phyloP scores from a whole-genome alignment of 2,329 filamentous ascomycete species.

The Chlorencoelia australis region DNA sequence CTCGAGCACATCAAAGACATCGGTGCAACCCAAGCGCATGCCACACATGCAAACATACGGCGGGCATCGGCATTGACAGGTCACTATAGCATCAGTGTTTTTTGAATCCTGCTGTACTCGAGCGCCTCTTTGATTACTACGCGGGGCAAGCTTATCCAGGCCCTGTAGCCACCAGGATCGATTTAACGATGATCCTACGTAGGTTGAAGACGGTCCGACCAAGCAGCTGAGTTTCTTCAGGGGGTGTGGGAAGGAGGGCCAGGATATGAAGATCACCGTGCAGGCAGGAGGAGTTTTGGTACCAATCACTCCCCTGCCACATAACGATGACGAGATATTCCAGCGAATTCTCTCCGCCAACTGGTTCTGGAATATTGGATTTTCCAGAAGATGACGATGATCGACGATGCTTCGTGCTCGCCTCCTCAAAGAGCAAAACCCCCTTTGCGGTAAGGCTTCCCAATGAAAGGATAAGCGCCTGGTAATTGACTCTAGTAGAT shows the following conservation, averaged over 20 bases:
- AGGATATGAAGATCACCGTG: conserved; percentile 10
- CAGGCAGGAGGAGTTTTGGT: conserved; percentile 10
- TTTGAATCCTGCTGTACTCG: too few relatives aligned
- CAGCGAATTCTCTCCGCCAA: neutral
- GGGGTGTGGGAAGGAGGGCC: conserved; percentile 2
- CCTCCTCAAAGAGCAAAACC: too few relatives aligned
- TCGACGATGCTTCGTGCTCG: neutral
- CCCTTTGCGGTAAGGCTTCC: too few relatives aligned
- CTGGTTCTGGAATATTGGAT: conserved; percentile 1
- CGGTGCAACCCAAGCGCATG: too few relatives aligned
- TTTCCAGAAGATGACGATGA: neutral
- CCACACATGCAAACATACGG: too few relatives aligned
- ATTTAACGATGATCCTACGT: conserved; percentile 18
- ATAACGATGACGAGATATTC: conserved; percentile 11
- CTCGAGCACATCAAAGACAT: too few relatives aligned
- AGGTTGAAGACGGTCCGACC: conserved; percentile 4
- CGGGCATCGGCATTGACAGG: too few relatives aligned
- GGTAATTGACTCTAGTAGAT: too few relatives aligned
- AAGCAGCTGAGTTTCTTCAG: conserved; percentile 4
- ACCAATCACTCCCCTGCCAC: conserved; percentile 14
- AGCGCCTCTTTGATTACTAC: too few relatives aligned
- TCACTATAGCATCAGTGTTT: too few relatives aligned
- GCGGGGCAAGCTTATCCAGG: conserved; percentile 7
- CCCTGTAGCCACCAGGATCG: conserved; percentile 16
- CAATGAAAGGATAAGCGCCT: too few relatives aligned